Evolutionary conservation across 2,329 filamentous ascomycete genomes (phyloP), one percentile per base, ranked within the genome.

Genomic region (Thermothelomyces thermophilus): DNA sequence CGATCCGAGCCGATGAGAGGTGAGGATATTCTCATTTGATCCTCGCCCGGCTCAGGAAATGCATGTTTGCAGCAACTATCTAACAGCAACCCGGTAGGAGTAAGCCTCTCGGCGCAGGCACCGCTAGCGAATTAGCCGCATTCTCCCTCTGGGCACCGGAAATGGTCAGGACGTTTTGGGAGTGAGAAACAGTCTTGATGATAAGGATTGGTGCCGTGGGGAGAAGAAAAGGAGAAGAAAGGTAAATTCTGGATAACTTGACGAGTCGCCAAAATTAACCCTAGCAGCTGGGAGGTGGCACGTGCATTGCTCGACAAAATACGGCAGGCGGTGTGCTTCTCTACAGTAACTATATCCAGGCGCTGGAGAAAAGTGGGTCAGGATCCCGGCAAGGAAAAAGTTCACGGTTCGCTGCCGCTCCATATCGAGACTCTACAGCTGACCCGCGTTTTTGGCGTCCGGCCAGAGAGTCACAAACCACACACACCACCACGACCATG

Each of bases 61-160:
- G 24, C 16, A 77, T 95, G 87, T 95, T 69, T 77, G 85, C 88
- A 89, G 83, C 82, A 81, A 80, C 90, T 95, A 95, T 95, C 90
- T 95, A 95, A 91, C 89, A 78, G 85, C 83, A 84, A 80, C 77
- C 86, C 84, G 87, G 88, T 81, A 68, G 70, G 65, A 68, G 24
- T 47, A 42, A 40, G 52, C 46, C 40, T 57, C 17, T 53, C 68
- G 66, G 53, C 60, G 80, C 87, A 90, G 88, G 87, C 84, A 84
- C 87, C 82, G 90, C 87, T 96, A 96, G 90, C 90, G 90, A 90
- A 90, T 90, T 87, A 87, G 85, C 86, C 87, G 86, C 83, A 45
- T 64, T n/a, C 71, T 86, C 73, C 68, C 67, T 95, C 87, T 95
- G 68, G 87, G 87, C 90, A 93, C 82, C 73, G 71, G 82, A 78